Conservation (phyloP, 345 rosid genomes). For the Boechera stricta region DNA sequence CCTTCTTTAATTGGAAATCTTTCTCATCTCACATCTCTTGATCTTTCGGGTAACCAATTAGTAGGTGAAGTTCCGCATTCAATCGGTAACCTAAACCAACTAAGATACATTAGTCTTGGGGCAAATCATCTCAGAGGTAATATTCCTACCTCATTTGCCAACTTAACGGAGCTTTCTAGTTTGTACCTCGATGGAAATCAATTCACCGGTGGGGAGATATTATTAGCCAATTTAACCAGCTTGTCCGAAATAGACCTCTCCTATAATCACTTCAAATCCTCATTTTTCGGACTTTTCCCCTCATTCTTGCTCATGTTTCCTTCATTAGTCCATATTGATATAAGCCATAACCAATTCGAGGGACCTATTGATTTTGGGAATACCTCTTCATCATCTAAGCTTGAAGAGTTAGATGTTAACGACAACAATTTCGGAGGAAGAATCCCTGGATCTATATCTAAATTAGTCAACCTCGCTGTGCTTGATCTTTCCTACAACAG, state of each 20-base stretch:
- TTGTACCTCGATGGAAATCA: background rate
- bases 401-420: background rate
- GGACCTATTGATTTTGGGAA: background rate
- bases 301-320: slow-evolving; percentile 3
- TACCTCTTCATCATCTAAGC: background rate
- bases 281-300: background rate
- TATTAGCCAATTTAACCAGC: slow-evolving; percentile 22
- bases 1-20: background rate
- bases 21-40: background rate
- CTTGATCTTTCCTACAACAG: slow-evolving; percentile 49
- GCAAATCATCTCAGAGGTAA: background rate
- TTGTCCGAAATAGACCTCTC: background rate
- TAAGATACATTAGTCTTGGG: background rate
- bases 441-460: slow-evolving; percentile 11
- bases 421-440: background rate
- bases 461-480: background rate
- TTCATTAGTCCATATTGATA: background rate
- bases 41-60: background rate
- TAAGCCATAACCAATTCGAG: background rate
- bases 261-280: background rate
- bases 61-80: background rate
- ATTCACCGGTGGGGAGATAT: background rate
- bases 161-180: background rate
- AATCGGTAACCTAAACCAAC: background rate
- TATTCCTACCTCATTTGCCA: background rate